Evolutionary conservation across 768 basidiomycete species (phyloP).

Genomic region (Boletus patriciae): DNA sequence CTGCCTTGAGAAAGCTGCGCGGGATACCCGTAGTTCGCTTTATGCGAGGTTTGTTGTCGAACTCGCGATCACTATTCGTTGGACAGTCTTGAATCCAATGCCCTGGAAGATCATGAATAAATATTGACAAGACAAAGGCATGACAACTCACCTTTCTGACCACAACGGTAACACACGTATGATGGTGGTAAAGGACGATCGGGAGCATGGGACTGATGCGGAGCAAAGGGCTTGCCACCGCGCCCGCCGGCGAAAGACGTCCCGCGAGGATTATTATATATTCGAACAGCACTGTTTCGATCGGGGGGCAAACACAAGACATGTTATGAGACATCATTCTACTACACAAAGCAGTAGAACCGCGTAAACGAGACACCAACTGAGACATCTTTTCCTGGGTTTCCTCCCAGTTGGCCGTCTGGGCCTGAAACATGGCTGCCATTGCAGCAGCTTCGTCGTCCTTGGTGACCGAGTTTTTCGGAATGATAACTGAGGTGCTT

Average conservation of each 20-base stretch:
- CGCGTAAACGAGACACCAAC: constrained; percentile 73
- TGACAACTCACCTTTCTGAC: constrained; percentile 78
- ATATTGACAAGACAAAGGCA: neutral
- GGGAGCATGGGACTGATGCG: constrained; percentile 53
- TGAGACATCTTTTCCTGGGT: constrained; percentile 99
- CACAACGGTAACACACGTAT: constrained; percentile 98
- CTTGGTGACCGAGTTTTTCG: constrained; percentile 46
- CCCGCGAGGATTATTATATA: constrained; percentile 65
- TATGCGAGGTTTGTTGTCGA: constrained; percentile 91
- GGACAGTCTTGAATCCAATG: constrained; percentile 99
- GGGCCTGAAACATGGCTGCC: constrained; percentile 97
- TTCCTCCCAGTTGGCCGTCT: constrained; percentile 95
- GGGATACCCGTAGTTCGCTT: constrained; percentile 99
- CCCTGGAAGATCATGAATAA: constrained; percentile 47
- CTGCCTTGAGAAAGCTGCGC: constrained; percentile 93
- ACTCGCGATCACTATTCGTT: constrained; percentile 94
- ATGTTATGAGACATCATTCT: constrained; percentile 71
- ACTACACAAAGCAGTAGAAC: constrained; percentile 64
- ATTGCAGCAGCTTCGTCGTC: constrained; percentile 93
- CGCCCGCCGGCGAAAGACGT: constrained; percentile 61
- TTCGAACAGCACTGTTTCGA: constrained; percentile 61
- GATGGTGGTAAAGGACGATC: constrained; percentile 87
- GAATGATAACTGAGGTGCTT: constrained; percentile 35
- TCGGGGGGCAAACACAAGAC: constrained; percentile 41
- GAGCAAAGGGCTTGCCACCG: constrained; percentile 50